These are phyloP conservation scores for Lumnitzera racemosa DNA, from an alignment of 345 rosid genomes.

Conservation along the genomic window DNA sequence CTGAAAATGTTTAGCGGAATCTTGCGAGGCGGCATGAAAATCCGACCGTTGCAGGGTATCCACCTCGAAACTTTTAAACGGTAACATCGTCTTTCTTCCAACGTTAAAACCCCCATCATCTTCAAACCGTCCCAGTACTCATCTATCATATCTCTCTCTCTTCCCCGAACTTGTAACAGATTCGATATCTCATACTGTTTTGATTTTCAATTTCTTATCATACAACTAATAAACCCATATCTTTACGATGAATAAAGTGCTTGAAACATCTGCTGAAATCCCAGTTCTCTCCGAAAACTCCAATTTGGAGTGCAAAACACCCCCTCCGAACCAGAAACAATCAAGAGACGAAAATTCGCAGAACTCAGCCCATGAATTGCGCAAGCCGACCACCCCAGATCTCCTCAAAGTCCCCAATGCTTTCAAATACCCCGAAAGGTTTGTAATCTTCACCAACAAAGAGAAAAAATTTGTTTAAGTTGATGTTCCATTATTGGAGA, in stretches of 20 bases:
- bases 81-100: constrained; percentile 2
- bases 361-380: constrained; percentile 29
- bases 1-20: too few relatives aligned
- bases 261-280: constrained; percentile 18
- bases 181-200: not conserved
- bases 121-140: not conserved
- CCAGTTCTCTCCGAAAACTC: constrained; percentile 13
- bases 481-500: not conserved
- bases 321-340: constrained; percentile 8
- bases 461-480: not conserved
- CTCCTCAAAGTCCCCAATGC: constrained; percentile 65
- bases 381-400: constrained; percentile 49
- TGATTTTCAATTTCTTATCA: too few relatives aligned
- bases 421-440: constrained; percentile 72
- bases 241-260: constrained; percentile 28
- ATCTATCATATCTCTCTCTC: not conserved
- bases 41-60: constrained; percentile 4
- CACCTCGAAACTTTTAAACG: not conserved
- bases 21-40: not conserved
- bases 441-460: not conserved
- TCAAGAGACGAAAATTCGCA: constrained; percentile 13
- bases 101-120: not conserved
- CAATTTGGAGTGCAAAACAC: constrained; percentile 14
- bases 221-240: too few relatives aligned
- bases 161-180: not conserved